These are phyloP conservation scores for Arthrobotrys megalospora DNA, from an alignment of 2,329 filamentous ascomycete species.

Conservation along the genomic window DNA sequence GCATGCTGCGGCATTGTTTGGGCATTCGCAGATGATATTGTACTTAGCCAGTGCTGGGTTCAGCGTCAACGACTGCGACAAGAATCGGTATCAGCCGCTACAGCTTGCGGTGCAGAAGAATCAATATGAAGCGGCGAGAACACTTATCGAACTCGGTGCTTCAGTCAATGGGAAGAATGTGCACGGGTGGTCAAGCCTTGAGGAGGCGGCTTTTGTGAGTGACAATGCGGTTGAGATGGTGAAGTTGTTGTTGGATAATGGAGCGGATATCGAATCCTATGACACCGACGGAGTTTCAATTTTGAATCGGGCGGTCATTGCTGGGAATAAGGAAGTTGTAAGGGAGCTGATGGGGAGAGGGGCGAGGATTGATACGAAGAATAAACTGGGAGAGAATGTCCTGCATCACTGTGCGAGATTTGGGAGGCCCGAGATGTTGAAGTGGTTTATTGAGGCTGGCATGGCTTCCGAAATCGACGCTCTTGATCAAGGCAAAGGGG, in stretches of 20 bases:
- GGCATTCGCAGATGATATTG: conserved; percentile 42
- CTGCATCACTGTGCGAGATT: conserved; percentile 33
- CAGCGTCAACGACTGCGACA: conserved; percentile 32
- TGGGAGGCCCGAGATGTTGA: conserved; percentile 35
- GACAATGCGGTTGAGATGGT: conserved; percentile 45
- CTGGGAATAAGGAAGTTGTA: conserved; percentile 13
- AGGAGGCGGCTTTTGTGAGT: conserved; percentile 9
- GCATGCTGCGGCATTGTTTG: conserved; percentile 34
- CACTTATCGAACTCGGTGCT: conserved; percentile 40
- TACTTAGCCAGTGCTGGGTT: conserved; percentile 33
- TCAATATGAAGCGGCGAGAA: conserved; percentile 30
- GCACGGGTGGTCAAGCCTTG: conserved; percentile 41
- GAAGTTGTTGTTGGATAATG: conserved; percentile 32
- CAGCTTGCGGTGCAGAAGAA: conserved; percentile 29
- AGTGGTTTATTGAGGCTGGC: conserved; percentile 34
- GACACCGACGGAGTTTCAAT: conserved; percentile 8
- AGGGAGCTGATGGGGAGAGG: conserved; percentile 33
- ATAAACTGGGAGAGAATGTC: conserved; percentile 3
- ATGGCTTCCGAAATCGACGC: conserved; percentile 23
- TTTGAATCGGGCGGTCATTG: conserved; percentile 32
- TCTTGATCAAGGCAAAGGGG: conserved; percentile 14
- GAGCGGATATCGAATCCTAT: conserved; percentile 30
- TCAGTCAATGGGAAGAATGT: conserved; percentile 38
- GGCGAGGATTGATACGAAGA: conserved; percentile 4
- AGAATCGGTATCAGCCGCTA: conserved; percentile 22